Evolutionary conservation across 2,329 filamentous ascomycete species (phyloP).

Genomic region (Ophiostoma angusticollis): DNA sequence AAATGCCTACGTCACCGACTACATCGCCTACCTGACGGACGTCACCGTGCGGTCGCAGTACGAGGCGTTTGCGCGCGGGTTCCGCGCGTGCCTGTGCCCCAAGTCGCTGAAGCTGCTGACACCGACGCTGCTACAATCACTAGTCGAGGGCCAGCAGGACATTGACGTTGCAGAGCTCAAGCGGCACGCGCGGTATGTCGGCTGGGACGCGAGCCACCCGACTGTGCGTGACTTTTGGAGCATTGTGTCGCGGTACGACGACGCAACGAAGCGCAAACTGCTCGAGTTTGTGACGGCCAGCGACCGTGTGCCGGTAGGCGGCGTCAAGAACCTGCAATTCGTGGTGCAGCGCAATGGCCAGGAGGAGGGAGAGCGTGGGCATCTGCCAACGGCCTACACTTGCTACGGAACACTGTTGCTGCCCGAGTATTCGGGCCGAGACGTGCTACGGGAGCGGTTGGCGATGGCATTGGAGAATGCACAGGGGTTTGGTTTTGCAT

Average conservation of each 20-base stretch:
- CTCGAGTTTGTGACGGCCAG: conserved; percentile 93
- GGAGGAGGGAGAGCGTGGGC: conserved; percentile 38
- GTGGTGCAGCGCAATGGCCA: conserved; percentile 66
- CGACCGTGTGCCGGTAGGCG: conserved; percentile 79
- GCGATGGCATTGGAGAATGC: conserved; percentile 79
- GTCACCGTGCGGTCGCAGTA: conserved; percentile 67
- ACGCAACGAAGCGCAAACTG: conserved; percentile 59
- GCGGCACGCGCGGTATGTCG: conserved; percentile 63
- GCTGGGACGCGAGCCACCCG: conserved; percentile 57
- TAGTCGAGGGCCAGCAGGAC: conserved; percentile 72
- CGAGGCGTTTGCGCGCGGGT: conserved; percentile 68
- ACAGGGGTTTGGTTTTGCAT: conserved; percentile 79
- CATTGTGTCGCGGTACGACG: conserved; percentile 55
- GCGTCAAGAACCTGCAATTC: conserved; percentile 71
- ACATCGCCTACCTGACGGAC: conserved; percentile 71
- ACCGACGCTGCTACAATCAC: conserved; percentile 55
- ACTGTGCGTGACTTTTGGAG: conserved; percentile 75
- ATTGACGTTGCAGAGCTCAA: conserved; percentile 68
- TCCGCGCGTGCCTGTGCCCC: conserved; percentile 58
- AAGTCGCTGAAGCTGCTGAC: conserved; percentile 62
- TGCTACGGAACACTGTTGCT: conserved; percentile 84
- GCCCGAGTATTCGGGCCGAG: conserved; percentile 64
- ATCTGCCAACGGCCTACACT: conserved; percentile 76
- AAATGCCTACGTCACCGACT: conserved; percentile 66
- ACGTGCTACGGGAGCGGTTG: conserved; percentile 61